Percentiles rank a stretch among this genome's conserved stretches.
Evolutionary conservation across 805 yeast species (phyloP).

Genomic region (Lipomyces mesembrius): DNA sequence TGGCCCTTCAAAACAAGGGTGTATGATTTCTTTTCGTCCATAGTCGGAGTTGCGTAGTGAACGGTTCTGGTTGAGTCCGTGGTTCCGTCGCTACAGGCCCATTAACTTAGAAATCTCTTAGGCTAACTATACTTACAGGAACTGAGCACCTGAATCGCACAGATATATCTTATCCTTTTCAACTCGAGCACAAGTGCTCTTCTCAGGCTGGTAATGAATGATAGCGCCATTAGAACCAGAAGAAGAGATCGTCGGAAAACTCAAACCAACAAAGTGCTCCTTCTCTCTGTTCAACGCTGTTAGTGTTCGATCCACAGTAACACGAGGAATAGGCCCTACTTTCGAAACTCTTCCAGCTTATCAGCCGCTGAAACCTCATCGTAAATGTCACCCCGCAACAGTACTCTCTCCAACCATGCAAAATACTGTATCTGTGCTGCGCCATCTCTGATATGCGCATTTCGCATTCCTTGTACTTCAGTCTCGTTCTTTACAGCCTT

Average conservation of each 20-base stretch:
- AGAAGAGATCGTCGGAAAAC: constrained; percentile 75
- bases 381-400: constrained; percentile 49
- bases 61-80: constrained; percentile 93
- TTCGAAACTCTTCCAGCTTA: constrained; percentile 55
- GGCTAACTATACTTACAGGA: constrained; percentile 45
- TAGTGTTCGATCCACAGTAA: background rate
- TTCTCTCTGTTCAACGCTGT: constrained; percentile 32
- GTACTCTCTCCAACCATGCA: constrained; percentile 77
- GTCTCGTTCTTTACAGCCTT: constrained; percentile 76
- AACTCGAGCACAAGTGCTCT: constrained; percentile 60
- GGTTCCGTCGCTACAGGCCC: constrained; percentile 69
- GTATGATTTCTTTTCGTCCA: constrained; percentile 67
- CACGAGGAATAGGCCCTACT: background rate
- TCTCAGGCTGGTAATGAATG: constrained; percentile 72
- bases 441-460: constrained; percentile 85
- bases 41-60: constrained; percentile 64
- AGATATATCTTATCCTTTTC: constrained; percentile 72
- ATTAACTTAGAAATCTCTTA: background rate
- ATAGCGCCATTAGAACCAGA: constrained; percentile 78
- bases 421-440: constrained; percentile 72
- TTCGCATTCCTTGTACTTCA: constrained; percentile 72
- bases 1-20: constrained; percentile 92
- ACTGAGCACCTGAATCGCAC: constrained; percentile 91
- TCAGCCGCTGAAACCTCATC: constrained; percentile 64
- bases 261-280: constrained; percentile 58